These are phyloP conservation scores for Penicillium nucicola DNA, from an alignment of 495 filamentous ascomycete species.

Conservation along the genomic window DNA sequence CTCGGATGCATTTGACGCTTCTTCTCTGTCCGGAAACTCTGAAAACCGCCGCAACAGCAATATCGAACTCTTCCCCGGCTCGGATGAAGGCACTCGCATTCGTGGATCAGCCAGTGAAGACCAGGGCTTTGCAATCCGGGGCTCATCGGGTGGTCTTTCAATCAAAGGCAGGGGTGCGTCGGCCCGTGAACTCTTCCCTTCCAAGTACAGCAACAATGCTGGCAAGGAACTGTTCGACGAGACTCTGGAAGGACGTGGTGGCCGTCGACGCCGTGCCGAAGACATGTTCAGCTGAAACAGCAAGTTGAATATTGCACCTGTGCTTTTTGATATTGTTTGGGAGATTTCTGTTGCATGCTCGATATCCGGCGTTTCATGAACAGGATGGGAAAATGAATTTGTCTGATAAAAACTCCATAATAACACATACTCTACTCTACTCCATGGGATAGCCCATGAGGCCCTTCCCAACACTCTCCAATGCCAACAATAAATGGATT, in stretches of 20 bases:
- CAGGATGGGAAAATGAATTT: constrained; percentile 3
- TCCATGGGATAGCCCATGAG: not conserved
- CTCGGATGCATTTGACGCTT: constrained; percentile 61
- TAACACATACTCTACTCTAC: constrained; percentile 9
- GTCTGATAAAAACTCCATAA: constrained; percentile 10
- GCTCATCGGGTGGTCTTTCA: constrained; percentile 45
- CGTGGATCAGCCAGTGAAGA: constrained; percentile 49
- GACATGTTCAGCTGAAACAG: constrained; percentile 47
- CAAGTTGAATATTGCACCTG: not conserved
- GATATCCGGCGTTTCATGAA: constrained; percentile 15
- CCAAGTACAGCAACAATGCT: constrained; percentile 59
- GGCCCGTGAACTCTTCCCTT: constrained; percentile 69
- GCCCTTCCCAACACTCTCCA: not conserved
- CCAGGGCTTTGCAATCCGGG: constrained; percentile 65
- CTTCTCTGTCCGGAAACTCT: not conserved
- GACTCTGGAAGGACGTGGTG: constrained; percentile 48
- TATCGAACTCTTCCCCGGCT: constrained; percentile 40
- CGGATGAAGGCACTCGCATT: constrained; percentile 52
- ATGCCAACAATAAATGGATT: too few relatives aligned
- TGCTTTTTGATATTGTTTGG: constrained; percentile 7
- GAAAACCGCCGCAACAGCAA: constrained; percentile 27
- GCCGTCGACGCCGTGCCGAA: constrained; percentile 45
- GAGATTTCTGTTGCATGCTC: constrained; percentile 13
- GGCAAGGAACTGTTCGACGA: constrained; percentile 70
- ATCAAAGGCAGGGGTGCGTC: constrained; percentile 49